Conservation (phyloP, 352 stramenopile species). For the Phytophthora tentaculata region DNA sequence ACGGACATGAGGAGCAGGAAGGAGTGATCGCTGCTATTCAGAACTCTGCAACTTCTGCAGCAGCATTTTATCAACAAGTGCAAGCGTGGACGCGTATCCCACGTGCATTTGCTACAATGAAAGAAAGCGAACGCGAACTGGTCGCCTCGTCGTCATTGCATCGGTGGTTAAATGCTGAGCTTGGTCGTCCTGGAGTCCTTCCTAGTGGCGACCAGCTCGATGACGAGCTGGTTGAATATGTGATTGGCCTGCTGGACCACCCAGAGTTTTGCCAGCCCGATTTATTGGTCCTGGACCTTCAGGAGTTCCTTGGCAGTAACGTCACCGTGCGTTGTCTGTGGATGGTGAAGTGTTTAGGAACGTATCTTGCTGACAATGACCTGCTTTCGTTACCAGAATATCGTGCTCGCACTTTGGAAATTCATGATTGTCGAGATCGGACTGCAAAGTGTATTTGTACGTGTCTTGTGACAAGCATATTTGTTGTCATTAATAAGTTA, state of each 20-base stretch:
- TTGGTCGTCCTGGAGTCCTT: constrained; percentile 43
- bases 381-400: constrained; percentile 38
- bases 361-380: constrained; percentile 7
- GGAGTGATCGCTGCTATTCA: constrained; percentile 36
- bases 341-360: not conserved
- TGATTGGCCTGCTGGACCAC: constrained; percentile 68
- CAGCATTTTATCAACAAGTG: constrained; percentile 52
- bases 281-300: constrained; percentile 62
- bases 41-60: constrained; percentile 30
- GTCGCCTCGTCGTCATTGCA: constrained; percentile 29
- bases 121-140: constrained; percentile 30
- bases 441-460: constrained; percentile 57
- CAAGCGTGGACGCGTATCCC: constrained; percentile 60
- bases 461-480: not conserved
- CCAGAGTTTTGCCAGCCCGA: constrained; percentile 78
- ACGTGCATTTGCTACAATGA: constrained; percentile 43
- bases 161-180: constrained; percentile 54
- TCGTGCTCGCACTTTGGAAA: constrained; percentile 78
- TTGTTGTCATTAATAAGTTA: constrained; percentile 1
- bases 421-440: constrained; percentile 76
- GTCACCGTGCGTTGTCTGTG: constrained; percentile 40
- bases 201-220: constrained; percentile 46
- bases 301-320: constrained; percentile 67
- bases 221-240: constrained; percentile 69
- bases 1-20: not conserved